phyloP scores from a whole-genome alignment of 768 basidiomycete genomes.

The Kwoniella botswanensis region DNA sequence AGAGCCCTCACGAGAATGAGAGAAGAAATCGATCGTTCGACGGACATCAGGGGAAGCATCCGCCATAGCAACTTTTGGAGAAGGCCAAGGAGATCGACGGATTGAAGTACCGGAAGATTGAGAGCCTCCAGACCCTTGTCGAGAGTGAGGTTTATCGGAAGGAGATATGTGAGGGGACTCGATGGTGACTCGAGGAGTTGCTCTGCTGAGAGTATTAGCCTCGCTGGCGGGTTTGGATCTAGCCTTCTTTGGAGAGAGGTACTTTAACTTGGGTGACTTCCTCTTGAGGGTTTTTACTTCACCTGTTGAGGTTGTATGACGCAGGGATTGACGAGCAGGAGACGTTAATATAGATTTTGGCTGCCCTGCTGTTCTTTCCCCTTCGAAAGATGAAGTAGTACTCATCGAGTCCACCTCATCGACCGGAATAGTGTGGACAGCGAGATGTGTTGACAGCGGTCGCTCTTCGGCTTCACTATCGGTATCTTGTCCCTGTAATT shows the following conservation, averaged over 20 bases:
- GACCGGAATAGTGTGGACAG: conserved; percentile 9
- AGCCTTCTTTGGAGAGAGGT: conserved; percentile 18
- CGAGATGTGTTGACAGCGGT: neutral
- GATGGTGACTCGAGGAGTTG: conserved; percentile 26
- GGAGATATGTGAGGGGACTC: conserved; percentile 11
- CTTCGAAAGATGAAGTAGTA: conserved; percentile 10
- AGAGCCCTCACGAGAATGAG: conserved; percentile 2
- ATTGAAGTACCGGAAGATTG: conserved; percentile 7
- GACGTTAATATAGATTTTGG: neutral
- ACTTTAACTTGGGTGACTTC: conserved; percentile 21
- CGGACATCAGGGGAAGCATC: conserved; percentile 21
- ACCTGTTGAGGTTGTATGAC: neutral
- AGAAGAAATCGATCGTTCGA: conserved; percentile 24
- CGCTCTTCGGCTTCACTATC: neutral
- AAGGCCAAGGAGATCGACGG: conserved; percentile 31
- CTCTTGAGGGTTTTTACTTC: conserved; percentile 3
- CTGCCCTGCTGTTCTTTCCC: neutral
- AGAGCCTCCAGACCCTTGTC: neutral
- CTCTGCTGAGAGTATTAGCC: neutral
- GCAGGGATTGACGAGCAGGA: neutral
- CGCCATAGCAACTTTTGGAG: neutral
- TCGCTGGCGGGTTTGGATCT: neutral
- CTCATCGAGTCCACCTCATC: conserved; percentile 9
- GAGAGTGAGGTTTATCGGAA: neutral
- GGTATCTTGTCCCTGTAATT: neutral